Evolutionary conservation across 306 rosid genomes (phyloP).

Genomic region (Gillenia trifoliata): DNA sequence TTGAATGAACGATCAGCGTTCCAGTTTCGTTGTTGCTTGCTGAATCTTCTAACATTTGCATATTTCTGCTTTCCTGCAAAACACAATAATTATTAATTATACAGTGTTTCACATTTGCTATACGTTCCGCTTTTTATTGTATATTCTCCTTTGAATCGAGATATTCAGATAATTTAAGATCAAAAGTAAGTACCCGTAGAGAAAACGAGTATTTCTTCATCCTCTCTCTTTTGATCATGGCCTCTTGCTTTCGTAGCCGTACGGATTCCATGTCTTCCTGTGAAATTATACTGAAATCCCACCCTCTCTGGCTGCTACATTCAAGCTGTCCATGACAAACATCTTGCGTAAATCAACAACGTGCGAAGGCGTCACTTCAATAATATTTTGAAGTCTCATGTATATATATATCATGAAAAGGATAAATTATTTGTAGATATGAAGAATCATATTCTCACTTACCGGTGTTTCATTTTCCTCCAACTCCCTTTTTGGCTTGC

Average conservation of each 20-base stretch:
- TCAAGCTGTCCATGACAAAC: slow-evolving; percentile 40
- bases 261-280: slow-evolving; percentile 54
- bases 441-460: neutral
- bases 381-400: neutral
- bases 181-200: slow-evolving; percentile 41
- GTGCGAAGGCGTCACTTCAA: neutral
- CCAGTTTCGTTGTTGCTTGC: slow-evolving; percentile 20
- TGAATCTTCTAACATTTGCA: slow-evolving; percentile 38
- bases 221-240: slow-evolving; percentile 61
- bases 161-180: neutral
- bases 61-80: slow-evolving; percentile 54
- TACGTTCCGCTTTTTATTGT: too few species aligned
- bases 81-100: neutral
- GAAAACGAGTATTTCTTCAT: slow-evolving; percentile 81
- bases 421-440: neutral
- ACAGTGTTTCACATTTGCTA: neutral
- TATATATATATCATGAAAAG: neutral
- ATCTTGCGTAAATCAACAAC: slow-evolving; percentile 4
- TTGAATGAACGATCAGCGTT: slow-evolving; percentile 24
- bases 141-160: neutral
- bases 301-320: slow-evolving; percentile 40
- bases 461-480: slow-evolving; percentile 48
- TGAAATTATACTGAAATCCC: slow-evolving; percentile 57
- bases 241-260: slow-evolving; percentile 64
- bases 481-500: slow-evolving; percentile 33